A percentile compares a stretch with the other conserved stretches of the same genome.
phyloP scores from a whole-genome alignment of 148 eudicot genomes.

The Limonium bicolor region DNA sequence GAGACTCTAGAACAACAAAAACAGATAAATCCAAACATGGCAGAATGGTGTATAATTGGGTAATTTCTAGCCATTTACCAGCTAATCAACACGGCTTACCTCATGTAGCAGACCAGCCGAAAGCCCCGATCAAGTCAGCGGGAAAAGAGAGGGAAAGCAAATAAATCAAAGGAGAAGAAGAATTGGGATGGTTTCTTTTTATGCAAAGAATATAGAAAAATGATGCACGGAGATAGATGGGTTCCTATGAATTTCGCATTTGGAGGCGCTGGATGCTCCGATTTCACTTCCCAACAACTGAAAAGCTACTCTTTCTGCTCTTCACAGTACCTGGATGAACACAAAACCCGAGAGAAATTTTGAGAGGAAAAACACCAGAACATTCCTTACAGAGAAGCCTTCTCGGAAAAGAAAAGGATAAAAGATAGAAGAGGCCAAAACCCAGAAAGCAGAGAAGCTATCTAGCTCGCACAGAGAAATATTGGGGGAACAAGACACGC shows the following conservation, averaged over 20 bases:
- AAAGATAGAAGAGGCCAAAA: background rate
- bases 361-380: background rate
- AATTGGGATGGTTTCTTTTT: background rate
- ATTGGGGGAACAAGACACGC: slow-evolving; percentile 8
- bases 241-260: background rate
- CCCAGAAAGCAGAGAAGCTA: slow-evolving; percentile 5
- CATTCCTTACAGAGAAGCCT: slow-evolving; percentile 3
- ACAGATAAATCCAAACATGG: too few relatives aligned
- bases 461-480: too few relatives aligned
- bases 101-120: background rate
- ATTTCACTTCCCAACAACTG: background rate
- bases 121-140: background rate
- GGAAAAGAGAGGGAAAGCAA: background rate
- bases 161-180: background rate
- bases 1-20: too few relatives aligned
- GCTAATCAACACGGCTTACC: slow-evolving; percentile 2
- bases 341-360: background rate
- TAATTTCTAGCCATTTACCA: background rate
- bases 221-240: too few relatives aligned
- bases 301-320: background rate
- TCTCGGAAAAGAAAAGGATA: background rate
- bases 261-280: background rate
- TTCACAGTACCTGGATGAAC: background rate
- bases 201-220: too few relatives aligned
- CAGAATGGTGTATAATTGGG: too few relatives aligned